Percentiles rank a stretch among this genome's conserved stretches.
Evolutionary conservation across 768 basidiomycete species (phyloP).

Genomic region (Phlebiopsis gigantea): DNA sequence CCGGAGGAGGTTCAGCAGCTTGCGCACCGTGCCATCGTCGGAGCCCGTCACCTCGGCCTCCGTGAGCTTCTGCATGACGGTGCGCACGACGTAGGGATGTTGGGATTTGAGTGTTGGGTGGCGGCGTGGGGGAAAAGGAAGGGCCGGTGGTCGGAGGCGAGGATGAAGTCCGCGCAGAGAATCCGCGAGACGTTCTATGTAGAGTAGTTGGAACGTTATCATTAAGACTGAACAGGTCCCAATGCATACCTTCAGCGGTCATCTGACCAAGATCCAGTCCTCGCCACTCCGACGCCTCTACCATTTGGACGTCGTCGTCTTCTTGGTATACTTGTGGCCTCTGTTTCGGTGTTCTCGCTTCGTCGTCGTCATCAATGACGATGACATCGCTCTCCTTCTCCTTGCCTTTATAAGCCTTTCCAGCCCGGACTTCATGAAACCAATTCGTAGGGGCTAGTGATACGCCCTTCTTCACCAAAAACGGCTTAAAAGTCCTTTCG

Average conservation of each 20-base stretch:
- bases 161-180: conserved; percentile 16
- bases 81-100: conserved; percentile 34
- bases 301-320: conserved; percentile 22
- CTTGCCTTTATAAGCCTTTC: conserved; percentile 21
- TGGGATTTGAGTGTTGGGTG: conserved; percentile 25
- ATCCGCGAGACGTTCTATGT: conserved; percentile 18
- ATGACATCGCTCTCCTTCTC: conserved; percentile 43
- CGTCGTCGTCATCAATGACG: conserved; percentile 51
- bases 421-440: conserved; percentile 37
- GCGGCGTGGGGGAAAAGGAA: conserved; percentile 26
- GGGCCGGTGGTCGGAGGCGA: conserved; percentile 16
- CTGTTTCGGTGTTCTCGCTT: conserved; percentile 5
- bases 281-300: conserved; percentile 7
- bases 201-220: neutral
- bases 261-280: conserved; percentile 19
- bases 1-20: conserved; percentile 54
- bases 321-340: neutral
- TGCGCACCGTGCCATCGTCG: conserved; percentile 63
- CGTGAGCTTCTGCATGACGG: conserved; percentile 56
- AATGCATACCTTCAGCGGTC: conserved; percentile 35
- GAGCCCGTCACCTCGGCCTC: conserved; percentile 70
- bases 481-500: conserved; percentile 71
- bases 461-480: conserved; percentile 70
- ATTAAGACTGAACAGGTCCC: neutral
- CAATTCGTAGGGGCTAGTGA: conserved; percentile 69